Evolutionary conservation across 441 rosid species (phyloP), one percentile per base, ranked within the genome.

Genomic region (Geranium incanum): DNA sequence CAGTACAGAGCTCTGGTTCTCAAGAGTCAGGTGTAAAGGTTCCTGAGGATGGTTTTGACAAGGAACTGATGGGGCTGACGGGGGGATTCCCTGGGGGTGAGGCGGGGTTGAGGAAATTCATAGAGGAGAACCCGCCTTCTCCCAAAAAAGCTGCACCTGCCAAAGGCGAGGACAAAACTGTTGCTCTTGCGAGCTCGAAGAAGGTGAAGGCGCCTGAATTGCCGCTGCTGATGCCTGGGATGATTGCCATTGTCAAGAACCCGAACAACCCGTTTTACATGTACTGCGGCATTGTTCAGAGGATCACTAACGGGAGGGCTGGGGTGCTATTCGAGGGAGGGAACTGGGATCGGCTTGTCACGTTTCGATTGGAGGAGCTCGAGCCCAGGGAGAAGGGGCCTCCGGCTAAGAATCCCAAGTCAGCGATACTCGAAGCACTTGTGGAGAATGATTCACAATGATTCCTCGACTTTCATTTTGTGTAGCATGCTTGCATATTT

Each of bases 11-110:
- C 36, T 68, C 82, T 0, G 74, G 67, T 57, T 64, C 18, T 0
- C 66, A 3, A 36, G 75, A 50, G 4, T 1, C 4, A 6, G 39
- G 50, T 19, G 48, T 70, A 0, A 33, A 36, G 48, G 82, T 85
- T 36, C 86, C 89, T 0, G 93, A 91, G 71, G 74, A 83, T 13
- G 95, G 76, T 68, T 94, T 91, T 9, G 96, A 82, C 1, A 94
- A 90, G 81, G 96, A 89, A 77, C 57, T 94, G 81, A 85, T 91
- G 93, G 97, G 97, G n/a, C 77, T 94, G 60, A 91, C 95, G 0
- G 97, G 95, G 18, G 97, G 97, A 15, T 90, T 90, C 66, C 96
- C 96, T 0, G 97, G 97, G 7, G 90, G 91, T 0, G 94, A 86
- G 74, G 87, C 72, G 80, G 97, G 96, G 2, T 78, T 91, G 76